Evolutionary conservation across 2,329 filamentous ascomycete genomes (phyloP), one percentile per base, ranked within the genome.

Genomic region (Nigrospora oryzae): DNA sequence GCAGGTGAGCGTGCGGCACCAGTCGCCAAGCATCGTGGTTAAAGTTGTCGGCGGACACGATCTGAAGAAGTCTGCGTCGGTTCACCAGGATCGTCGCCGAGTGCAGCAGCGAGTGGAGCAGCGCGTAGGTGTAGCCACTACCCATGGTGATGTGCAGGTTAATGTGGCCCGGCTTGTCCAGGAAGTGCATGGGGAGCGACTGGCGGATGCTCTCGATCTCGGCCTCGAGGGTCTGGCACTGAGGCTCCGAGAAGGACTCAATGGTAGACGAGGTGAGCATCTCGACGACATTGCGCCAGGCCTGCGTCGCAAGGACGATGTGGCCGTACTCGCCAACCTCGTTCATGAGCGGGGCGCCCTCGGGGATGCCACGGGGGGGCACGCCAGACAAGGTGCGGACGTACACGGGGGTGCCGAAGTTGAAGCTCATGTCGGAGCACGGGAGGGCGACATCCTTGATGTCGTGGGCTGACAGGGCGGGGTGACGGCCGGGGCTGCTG

Each of bases 111-210:
- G 74, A 79, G 59, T 81, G 77, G 42, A 81, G 69, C 74, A 81
- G 78, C 49, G 77, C 76, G 56, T 77, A 81, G 0, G 75, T 80
- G 53, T 75, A 77, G 45, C 77, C 77, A 38, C 76, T 79, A 33
- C 77, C 77, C 77, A 81, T 81, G 16, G 77, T 80, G 56, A 81
- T 79, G 59, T 81, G 77, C 5, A 80, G 64, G 54, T 73, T 76
- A 56, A 81, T 77, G 61, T 81, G 77, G 35, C 73, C 74, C 0
- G 75, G 73, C 61, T 81, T 80, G 55, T 81, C 77, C 49, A 76
- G 67, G 46, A 77, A 79, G 58, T 80, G 77, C 65, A 76, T 71
- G 1, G 77, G 77, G 38, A 81, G 60, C 2, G 72, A 71, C 48
- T 65, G 66, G 31, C 77, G 73, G 11, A 81, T 71, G 10, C 64